Conservation (phyloP, 345 rosid species). For the Clausena lansium region DNA sequence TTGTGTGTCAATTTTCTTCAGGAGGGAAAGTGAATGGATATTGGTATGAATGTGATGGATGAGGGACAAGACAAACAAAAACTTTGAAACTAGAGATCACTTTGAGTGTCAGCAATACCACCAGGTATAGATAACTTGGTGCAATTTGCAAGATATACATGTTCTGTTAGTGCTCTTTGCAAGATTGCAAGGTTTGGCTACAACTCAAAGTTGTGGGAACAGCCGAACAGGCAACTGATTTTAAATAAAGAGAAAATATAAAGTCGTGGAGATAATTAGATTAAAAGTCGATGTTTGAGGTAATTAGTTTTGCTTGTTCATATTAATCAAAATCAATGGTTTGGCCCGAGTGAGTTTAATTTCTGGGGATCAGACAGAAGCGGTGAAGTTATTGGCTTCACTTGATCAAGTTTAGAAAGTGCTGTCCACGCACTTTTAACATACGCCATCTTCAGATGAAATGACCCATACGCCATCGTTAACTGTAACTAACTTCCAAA, state of each 20-base stretch:
- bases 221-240: not conserved
- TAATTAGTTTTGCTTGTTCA: not conserved
- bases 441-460: not conserved
- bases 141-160: not conserved
- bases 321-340: not conserved
- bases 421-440: not conserved
- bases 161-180: not conserved
- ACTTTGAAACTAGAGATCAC: not conserved
- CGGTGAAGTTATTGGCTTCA: not conserved
- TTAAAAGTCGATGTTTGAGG: slow-evolving; percentile 4
- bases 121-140: not conserved
- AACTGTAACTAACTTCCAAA: no score
- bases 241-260: not conserved
- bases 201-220: not conserved
- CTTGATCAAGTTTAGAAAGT: not conserved
- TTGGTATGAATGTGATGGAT: not conserved
- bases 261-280: not conserved
- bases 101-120: not conserved
- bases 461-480: no score
- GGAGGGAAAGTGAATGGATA: not conserved
- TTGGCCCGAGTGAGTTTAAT: no score
- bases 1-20: not conserved
- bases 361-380: no score
- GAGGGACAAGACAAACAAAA: not conserved
- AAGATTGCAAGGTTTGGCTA: not conserved